phyloP scores from a whole-genome alignment of 2,329 filamentous ascomycete genomes.

The Fusarium newnesense region DNA sequence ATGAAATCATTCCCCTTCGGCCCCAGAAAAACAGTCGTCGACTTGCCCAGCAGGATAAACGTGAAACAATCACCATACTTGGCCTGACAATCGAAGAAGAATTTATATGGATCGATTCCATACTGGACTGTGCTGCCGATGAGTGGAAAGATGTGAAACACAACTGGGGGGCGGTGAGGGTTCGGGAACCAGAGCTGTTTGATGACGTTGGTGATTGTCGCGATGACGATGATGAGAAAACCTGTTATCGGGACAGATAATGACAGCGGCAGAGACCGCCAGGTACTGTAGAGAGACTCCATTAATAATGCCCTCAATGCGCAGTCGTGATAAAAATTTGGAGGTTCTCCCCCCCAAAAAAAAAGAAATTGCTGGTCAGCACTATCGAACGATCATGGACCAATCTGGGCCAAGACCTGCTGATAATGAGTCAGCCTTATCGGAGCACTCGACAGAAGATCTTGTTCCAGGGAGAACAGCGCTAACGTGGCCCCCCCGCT shows the following conservation, averaged over 20 bases:
- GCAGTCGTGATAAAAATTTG: background rate
- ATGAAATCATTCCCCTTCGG: constrained; percentile 90
- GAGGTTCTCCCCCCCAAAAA: background rate
- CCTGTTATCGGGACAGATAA: constrained; percentile 52
- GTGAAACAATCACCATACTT: constrained; percentile 94
- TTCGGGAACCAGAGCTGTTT: constrained; percentile 83
- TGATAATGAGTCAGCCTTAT: constrained; percentile 14
- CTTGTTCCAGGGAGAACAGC: background rate
- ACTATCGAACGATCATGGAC: background rate
- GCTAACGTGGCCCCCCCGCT: background rate
- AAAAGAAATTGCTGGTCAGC: constrained; percentile 1
- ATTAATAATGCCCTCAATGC: background rate
- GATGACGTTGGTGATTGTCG: constrained; percentile 81
- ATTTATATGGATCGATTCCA: constrained; percentile 90
- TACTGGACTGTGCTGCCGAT: constrained; percentile 92
- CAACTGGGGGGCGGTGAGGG: constrained; percentile 80
- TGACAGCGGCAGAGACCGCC: constrained; percentile 11
- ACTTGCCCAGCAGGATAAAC: constrained; percentile 85
- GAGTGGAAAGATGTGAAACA: constrained; percentile 83
- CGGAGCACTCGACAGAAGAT: background rate
- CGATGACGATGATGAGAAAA: constrained; percentile 56
- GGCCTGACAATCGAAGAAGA: constrained; percentile 78
- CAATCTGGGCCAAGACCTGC: background rate
- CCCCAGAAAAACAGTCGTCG: constrained; percentile 85
- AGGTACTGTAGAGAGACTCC: background rate